Conservation (phyloP, 805 yeast species). For the Ascoidea rubescens region DNA sequence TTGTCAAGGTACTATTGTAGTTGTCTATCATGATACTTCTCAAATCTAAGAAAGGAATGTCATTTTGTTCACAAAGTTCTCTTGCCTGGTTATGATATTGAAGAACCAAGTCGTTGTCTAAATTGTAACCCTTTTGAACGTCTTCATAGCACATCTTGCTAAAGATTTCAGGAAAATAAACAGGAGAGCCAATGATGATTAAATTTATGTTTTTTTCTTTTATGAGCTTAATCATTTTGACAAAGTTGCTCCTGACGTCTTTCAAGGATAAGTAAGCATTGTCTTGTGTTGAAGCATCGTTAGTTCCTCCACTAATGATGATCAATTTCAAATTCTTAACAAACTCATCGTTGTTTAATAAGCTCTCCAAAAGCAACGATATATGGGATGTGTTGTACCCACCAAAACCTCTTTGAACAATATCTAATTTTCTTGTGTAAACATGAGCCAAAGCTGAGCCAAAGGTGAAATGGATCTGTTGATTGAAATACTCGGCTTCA, state of each 20-base stretch:
- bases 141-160: conserved; percentile 18
- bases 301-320: conserved; percentile 68
- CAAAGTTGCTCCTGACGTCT: conserved; percentile 34
- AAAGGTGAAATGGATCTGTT: conserved; percentile 21
- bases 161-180: conserved; percentile 33
- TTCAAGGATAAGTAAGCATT: conserved; percentile 34
- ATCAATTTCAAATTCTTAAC: conserved; percentile 22
- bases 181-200: conserved; percentile 52
- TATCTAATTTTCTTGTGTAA: conserved; percentile 52
- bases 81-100: conserved; percentile 37
- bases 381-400: conserved; percentile 61
- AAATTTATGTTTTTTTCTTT: conserved; percentile 30
- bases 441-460: conserved; percentile 34
- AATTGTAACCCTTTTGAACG: conserved; percentile 23
- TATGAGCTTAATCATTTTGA: conserved; percentile 26
- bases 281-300: conserved; percentile 42
- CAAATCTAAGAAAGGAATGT: conserved; percentile 46
- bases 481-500: not conserved
- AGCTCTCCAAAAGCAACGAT: conserved; percentile 32
- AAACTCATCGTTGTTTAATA: conserved; percentile 32
- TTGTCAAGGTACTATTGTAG: conserved; percentile 20
- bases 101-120: conserved; percentile 31
- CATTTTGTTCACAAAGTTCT: conserved; percentile 26
- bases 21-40: conserved; percentile 23
- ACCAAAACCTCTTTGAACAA: conserved; percentile 59